Percentiles rank a stretch among this genome's conserved stretches.
Conservation (phyloP, 2,329 filamentous ascomycete species). For the Fusarium euwallaceae region DNA sequence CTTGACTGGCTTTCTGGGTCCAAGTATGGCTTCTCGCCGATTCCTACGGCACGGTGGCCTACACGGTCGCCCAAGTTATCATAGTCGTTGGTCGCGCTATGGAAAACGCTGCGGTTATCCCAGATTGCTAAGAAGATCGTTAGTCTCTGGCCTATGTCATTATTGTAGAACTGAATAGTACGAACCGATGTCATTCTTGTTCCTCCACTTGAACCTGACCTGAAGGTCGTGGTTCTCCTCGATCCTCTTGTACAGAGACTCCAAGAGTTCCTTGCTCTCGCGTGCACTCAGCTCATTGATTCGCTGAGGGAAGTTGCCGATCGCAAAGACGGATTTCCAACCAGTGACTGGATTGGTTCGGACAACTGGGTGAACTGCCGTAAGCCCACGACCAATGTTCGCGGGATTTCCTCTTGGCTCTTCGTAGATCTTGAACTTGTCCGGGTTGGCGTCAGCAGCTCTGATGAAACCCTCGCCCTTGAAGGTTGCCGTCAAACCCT, state of each 20-base stretch:
- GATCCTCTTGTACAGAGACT: constrained; percentile 57
- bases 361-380: constrained; percentile 67
- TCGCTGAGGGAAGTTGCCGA: constrained; percentile 57
- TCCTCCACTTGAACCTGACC: constrained; percentile 61
- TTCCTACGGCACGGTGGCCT: constrained; percentile 66
- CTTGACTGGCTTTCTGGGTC: constrained; percentile 64
- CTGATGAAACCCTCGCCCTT: constrained; percentile 34
- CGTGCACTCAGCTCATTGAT: constrained; percentile 59
- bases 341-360: constrained; percentile 74
- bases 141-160: background rate
- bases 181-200: constrained; percentile 55
- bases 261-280: constrained; percentile 58
- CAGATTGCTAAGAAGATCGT: constrained; percentile 61
- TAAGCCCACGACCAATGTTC: constrained; percentile 64
- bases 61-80: constrained; percentile 63
- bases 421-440: constrained; percentile 50
- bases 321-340: constrained; percentile 64
- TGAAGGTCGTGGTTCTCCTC: constrained; percentile 64
- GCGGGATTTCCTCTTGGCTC: constrained; percentile 50
- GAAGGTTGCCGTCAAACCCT: constrained; percentile 64
- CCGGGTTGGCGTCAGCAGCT: constrained; percentile 45
- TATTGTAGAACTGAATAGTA: rapidly evolving
- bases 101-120: constrained; percentile 72
- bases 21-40: constrained; percentile 68
- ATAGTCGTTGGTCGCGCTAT: constrained; percentile 71